These are phyloP conservation scores for Porcisia hertigi DNA, from an alignment of 208 protist species.

Conservation along the genomic window DNA sequence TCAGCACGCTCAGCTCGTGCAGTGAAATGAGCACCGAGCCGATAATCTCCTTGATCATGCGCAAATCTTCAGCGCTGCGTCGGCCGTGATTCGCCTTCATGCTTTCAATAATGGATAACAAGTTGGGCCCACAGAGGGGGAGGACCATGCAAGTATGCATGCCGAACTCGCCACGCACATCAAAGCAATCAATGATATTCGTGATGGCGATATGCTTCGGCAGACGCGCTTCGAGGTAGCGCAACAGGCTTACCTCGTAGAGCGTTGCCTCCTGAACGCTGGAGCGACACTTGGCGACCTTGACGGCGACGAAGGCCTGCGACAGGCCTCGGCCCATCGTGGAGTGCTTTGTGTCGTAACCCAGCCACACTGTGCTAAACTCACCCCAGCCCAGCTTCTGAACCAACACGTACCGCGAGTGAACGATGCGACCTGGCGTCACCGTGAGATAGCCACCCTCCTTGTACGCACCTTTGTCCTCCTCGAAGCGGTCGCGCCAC, in stretches of 20 bases:
- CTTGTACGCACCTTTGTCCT: conserved; percentile 64
- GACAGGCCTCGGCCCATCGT: conserved; percentile 24
- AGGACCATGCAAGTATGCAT: conserved; percentile 84
- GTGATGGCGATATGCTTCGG: conserved; percentile 43
- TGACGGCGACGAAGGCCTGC: conserved; percentile 85
- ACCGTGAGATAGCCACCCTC: conserved; percentile 81
- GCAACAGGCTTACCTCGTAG: conserved; percentile 80
- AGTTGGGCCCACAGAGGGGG: conserved; percentile 77
- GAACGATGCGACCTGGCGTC: conserved; percentile 58
- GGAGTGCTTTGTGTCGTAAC: conserved; percentile 67
- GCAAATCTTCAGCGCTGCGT: conserved; percentile 59
- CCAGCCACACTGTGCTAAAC: conserved; percentile 91
- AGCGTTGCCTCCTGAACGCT: conserved; percentile 55
- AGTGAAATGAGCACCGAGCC: conserved; percentile 70
- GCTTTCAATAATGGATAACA: conserved; percentile 82
- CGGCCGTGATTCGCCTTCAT: conserved; percentile 44
- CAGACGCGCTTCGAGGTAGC: conserved; percentile 50
- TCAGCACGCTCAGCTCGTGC: conserved; percentile 59
- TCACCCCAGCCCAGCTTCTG: conserved; percentile 88
- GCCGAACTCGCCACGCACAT: conserved; percentile 62
- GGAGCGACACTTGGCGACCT: conserved; percentile 78
- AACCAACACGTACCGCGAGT: conserved; percentile 80
- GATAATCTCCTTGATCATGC: conserved; percentile 79
- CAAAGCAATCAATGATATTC: conserved; percentile 80
- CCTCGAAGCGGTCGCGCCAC: conserved; percentile 60